Conservation (phyloP, 805 yeast genomes). For the Yarrowia osloensis region DNA sequence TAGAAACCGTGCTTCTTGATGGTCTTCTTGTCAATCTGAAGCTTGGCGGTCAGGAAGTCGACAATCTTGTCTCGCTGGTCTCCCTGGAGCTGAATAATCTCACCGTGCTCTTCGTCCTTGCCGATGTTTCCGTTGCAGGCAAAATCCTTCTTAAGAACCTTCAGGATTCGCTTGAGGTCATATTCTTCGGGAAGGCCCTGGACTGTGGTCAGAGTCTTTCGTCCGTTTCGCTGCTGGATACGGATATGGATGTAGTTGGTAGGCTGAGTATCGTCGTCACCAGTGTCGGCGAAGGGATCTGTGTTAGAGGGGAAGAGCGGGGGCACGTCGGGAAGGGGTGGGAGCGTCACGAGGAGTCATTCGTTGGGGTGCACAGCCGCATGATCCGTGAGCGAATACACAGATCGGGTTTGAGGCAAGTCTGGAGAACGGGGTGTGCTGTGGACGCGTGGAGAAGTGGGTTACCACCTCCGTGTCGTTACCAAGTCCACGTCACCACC, state of each 20-base stretch:
- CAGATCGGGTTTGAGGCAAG: too few species aligned
- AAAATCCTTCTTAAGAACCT: conserved; percentile 94
- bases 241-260: conserved; percentile 95
- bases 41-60: conserved; percentile 84
- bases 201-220: conserved; percentile 96
- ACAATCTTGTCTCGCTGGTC: conserved; percentile 96
- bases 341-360: neutral
- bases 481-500: too few species aligned
- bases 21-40: conserved; percentile 90
- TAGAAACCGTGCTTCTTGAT: conserved; percentile 98
- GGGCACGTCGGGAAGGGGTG: neutral
- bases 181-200: conserved; percentile 96
- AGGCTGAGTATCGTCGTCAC: conserved; percentile 97
- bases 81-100: conserved; percentile 96
- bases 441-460: too few species aligned
- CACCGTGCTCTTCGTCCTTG: conserved; percentile 94
- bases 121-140: conserved; percentile 99
- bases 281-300: conserved; percentile 99
- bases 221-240: conserved; percentile 99
- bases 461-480: too few species aligned
- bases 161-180: conserved; percentile 89
- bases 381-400: neutral
- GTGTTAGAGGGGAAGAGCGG: neutral
- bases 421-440: too few species aligned
- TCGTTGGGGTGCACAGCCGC: conserved; percentile 11